Evolutionary conservation across 768 basidiomycete genomes (phyloP), one percentile per base, ranked within the genome.

Genomic region (Boletus tomentosulus): DNA sequence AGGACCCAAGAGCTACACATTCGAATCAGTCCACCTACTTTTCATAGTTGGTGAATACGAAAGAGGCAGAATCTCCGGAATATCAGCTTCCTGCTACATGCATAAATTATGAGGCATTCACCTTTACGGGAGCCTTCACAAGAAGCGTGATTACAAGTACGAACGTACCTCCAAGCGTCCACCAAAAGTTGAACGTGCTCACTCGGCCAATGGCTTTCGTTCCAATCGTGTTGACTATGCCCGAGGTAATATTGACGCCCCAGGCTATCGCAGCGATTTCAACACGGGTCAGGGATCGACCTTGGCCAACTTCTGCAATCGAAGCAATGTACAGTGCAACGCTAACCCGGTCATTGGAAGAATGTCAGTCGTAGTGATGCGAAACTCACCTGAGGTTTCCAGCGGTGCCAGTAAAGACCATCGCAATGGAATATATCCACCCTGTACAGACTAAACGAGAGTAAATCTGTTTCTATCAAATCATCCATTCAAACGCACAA

Each of bases 371-470:
- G 38, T 15, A 8, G 15, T 6, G 22, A 9, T 4, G 16, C 5
- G 22, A 50, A 30, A 50, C 44, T 55, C 48, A 75, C 80, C 78
- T 81, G 25, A 81, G 67, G 54, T 82, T 83, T 16, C 81, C 81
- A 0, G 81, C 80, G 10, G 81, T 81, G 12, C 81, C 82, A 2
- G 82, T 83, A 57, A 83, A 77, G 22, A 76, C 73, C 80, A 83
- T 77, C 2, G 81, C 79, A 35, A 82, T 78, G n/a, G 81, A 76
- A 57, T 82, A 82, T 24, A 81, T 75, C 78, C 80, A 81, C 15
- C 81, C 81, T 16, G 81, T 82, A 54, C 74, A 74, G 45, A 71
- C 72, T 73, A 24, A 11, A 22, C 8, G 10, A 15, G 22, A n/a
- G n/a, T 59, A 13, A 58, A 45, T 25, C 7, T 6, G 10, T 1